Base-by-base conservation (phyloP, 768 basidiomycete species). In the Pulveroboletus sp. region DNA sequence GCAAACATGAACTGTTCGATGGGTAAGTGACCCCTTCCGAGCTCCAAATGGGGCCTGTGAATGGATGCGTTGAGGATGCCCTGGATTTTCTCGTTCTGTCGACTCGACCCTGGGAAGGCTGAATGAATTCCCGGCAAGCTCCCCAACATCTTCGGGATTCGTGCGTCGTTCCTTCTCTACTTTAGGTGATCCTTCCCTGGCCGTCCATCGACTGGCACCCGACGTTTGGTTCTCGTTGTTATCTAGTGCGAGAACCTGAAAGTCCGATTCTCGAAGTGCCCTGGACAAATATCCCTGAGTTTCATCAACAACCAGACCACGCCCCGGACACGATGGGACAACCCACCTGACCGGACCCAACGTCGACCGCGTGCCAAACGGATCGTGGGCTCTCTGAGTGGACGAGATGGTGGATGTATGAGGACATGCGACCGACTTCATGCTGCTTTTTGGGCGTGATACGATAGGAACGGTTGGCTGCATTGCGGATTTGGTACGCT, bases 391-490 rank as follows among this genome's bases (percentile, higher is more conserved):
- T 28, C 55, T 61, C 39, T 71, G 64, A 51, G 24, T 50, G 45
- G 24, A 56, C 44, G 28, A 83, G 60, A 15, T 57, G 59, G 35
- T 65, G 60, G 26, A 85, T 70, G 66, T 79, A 85, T 7, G 73
- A 64, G 15, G 74, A 69, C 85, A 88, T 88, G 42, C 78, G 76
- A 1, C 68, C 56, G 40, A 89, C 84, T 62, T 89, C 87, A 54
- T 89, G 86, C 3, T 71, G 69, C 62, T 89, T 89, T 64, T 89
- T 89, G 6, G 85, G 85, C 5, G 85, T 86, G 78, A 86, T 83
- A 14, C 86, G 83, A 30, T 65, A 63, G 26, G 51, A 33, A 18
- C 57, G 53, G 47, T 45, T 39, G 37, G 48, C 39, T 15, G 41
- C 47, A 27, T 18, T 21, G 39, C 32, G 36, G 14, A 43, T 47